Percentiles rank a stretch among this genome's conserved stretches.
Conservation (phyloP, 1,284 basidiomycete genomes). For the Moesziomyces parantarcticus region DNA sequence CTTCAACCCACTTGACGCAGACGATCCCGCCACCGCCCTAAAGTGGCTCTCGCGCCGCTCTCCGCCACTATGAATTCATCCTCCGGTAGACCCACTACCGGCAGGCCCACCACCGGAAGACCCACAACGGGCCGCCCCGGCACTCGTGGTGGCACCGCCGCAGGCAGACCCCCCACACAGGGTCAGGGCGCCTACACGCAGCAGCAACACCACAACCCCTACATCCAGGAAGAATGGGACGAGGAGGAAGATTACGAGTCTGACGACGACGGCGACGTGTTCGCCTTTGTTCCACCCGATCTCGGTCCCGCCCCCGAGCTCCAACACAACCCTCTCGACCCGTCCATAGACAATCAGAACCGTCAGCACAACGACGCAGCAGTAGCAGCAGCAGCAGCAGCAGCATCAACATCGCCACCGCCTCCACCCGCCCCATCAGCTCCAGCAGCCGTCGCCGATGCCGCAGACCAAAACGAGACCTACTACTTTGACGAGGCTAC, state of each 20-base stretch:
- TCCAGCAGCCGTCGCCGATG: constrained; percentile 6
- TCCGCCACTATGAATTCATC: constrained; percentile 17
- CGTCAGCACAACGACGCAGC: constrained; percentile 10
- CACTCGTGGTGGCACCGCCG: constrained; percentile 35
- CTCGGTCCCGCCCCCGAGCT: constrained; percentile 48
- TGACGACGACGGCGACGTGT: constrained; percentile 64
- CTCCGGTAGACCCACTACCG: constrained; percentile 37
- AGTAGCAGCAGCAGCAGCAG: constrained; percentile 1
- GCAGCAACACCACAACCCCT: constrained; percentile 10
- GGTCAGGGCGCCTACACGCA: constrained; percentile 20
- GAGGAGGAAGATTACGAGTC: constrained; percentile 60
- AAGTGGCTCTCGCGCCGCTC: no score
- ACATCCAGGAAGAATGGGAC: constrained; percentile 49
- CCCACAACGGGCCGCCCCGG: constrained; percentile 43
- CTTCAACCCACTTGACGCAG: no score
- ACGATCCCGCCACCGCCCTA: no score
- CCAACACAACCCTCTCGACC: constrained; percentile 45
- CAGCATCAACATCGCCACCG: not conserved
- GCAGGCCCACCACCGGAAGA: constrained; percentile 33
- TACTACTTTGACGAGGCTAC: constrained; percentile 63
- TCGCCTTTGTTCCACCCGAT: constrained; percentile 63
- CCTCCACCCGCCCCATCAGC: constrained; percentile 10
- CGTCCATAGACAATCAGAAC: constrained; percentile 48
- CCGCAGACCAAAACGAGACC: constrained; percentile 38
- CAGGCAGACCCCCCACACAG: constrained; percentile 28